Conservation (phyloP, 148 eudicot genomes). For the Cornus suecica region DNA sequence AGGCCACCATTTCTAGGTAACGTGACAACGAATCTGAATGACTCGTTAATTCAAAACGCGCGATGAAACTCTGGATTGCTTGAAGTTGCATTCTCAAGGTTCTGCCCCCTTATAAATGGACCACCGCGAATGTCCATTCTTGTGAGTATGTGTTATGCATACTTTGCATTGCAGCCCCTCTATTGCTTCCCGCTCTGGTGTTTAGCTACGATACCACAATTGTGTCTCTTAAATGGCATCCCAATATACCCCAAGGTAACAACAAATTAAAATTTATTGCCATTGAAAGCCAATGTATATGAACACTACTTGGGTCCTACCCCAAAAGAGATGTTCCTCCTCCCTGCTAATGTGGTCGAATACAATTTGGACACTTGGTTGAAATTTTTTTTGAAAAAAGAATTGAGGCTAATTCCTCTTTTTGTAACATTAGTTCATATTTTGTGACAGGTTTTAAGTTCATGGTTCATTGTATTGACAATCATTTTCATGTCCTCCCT, state of each 20-base stretch:
- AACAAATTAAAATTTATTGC: too few species aligned
- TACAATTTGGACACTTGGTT: too few species aligned
- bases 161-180: conserved; percentile 23
- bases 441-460: conserved; percentile 1
- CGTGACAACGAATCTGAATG: conserved; percentile 48
- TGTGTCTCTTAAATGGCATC: conserved; percentile 53
- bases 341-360: too few species aligned
- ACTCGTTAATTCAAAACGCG: conserved; percentile 39
- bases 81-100: conserved; percentile 44
- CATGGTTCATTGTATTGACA: background rate
- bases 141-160: conserved; percentile 35
- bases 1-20: conserved; percentile 60
- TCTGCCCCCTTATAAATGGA: conserved; percentile 42
- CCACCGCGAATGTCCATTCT: conserved; percentile 28
- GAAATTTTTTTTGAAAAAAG: too few species aligned
- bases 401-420: too few species aligned
- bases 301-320: too few species aligned
- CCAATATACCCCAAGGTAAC: conserved; percentile 55
- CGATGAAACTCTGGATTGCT: conserved; percentile 55
- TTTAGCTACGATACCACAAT: conserved; percentile 44
- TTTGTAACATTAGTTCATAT: background rate
- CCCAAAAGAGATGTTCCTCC: too few species aligned
- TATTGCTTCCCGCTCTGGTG: conserved; percentile 28
- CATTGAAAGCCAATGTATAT: too few species aligned
- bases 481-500: conserved; percentile 6